These are phyloP conservation scores for Dichomitus squalens DNA, from an alignment of 1,284 basidiomycete species.

Conservation along the genomic window DNA sequence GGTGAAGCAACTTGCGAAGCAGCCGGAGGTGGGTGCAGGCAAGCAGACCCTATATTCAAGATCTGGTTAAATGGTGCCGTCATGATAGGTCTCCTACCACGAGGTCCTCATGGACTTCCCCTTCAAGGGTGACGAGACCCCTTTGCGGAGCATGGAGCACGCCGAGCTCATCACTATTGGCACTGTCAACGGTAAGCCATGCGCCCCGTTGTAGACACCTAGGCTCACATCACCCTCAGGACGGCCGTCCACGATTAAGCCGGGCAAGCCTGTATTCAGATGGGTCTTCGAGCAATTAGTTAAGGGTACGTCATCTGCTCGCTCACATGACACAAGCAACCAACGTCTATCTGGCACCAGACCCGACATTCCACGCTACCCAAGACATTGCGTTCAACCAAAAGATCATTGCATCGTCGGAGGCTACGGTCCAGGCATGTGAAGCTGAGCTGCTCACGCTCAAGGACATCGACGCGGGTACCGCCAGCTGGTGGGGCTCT, in stretches of 20 bases:
- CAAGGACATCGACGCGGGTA: constrained; percentile 59
- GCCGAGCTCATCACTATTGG: constrained; percentile 86
- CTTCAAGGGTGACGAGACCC: constrained; percentile 89
- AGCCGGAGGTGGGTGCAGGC: constrained; percentile 57
- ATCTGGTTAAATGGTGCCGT: constrained; percentile 6
- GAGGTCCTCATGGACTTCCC: constrained; percentile 83
- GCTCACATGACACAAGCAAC: not conserved
- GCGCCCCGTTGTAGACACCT: not conserved
- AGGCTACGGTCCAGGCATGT: constrained; percentile 67
- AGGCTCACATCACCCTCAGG: constrained; percentile 44
- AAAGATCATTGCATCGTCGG: constrained; percentile 67
- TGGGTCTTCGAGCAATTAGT: constrained; percentile 85
- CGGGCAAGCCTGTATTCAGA: constrained; percentile 89
- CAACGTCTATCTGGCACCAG: constrained; percentile 38
- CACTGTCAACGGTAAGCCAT: constrained; percentile 66
- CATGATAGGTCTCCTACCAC: constrained; percentile 74
- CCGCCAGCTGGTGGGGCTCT: constrained; percentile 48
- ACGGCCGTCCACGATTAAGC: constrained; percentile 82
- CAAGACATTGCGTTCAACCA: constrained; percentile 85
- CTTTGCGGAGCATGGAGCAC: constrained; percentile 86
- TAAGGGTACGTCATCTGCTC: constrained; percentile 51
- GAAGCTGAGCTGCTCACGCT: constrained; percentile 78
- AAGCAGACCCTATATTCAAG: not conserved
- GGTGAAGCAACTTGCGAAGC: constrained; percentile 72
- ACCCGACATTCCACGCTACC: constrained; percentile 79